phyloP scores from a whole-genome alignment of 2,329 filamentous ascomycete genomes.

The Laburnicola sp. region DNA sequence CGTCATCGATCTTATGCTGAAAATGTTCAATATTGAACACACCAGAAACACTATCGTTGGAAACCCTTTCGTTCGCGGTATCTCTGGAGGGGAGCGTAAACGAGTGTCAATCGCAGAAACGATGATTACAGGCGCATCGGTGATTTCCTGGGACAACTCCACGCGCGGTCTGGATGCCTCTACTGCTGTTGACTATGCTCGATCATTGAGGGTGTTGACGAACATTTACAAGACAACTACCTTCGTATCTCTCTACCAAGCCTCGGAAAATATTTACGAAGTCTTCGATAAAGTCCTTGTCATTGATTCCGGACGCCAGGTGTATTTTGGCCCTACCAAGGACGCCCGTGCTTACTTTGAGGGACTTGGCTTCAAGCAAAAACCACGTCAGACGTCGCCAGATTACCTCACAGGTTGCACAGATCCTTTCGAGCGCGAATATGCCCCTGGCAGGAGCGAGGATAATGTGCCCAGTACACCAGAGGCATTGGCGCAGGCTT shows the following conservation, averaged over 20 bases:
- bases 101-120: conserved; percentile 82
- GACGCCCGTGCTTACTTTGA: conserved; percentile 77
- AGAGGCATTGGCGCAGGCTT: conserved; percentile 69
- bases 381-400: conserved; percentile 76
- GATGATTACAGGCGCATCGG: conserved; percentile 71
- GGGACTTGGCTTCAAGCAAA: conserved; percentile 71
- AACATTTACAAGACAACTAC: conserved; percentile 83
- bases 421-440: conserved; percentile 80
- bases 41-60: conserved; percentile 84
- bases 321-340: conserved; percentile 71
- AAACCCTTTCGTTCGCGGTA: conserved; percentile 76
- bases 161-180: conserved; percentile 55
- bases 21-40: conserved; percentile 94
- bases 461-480: conserved; percentile 70
- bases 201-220: conserved; percentile 63
- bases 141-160: conserved; percentile 65
- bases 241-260: conserved; percentile 85
- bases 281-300: conserved; percentile 84
- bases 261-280: conserved; percentile 77
- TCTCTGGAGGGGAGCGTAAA: conserved; percentile 79
- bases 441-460: conserved; percentile 66
- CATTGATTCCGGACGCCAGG: conserved; percentile 73
- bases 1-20: conserved; percentile 73
- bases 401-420: conserved; percentile 84
- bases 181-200: conserved; percentile 54